Evolutionary conservation across 2,329 filamentous ascomycete genomes (phyloP), one percentile per base, ranked within the genome.

Genomic region (Colletotrichum graminicola): DNA sequence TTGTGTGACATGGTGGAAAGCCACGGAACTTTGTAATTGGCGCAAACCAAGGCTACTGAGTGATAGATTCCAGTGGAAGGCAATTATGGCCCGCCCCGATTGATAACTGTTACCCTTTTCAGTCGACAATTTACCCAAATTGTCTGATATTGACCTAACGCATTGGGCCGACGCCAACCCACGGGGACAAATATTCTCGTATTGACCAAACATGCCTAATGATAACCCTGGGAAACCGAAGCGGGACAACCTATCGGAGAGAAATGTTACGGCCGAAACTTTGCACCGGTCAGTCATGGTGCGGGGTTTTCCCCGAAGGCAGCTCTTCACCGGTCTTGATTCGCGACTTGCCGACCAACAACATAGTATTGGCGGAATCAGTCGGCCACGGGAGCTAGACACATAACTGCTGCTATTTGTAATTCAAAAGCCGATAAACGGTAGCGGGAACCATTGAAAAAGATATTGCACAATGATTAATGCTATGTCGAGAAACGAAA

Each of bases 381-480:
- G 12, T 10, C 18, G 11, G 18, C 10, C 32, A 36, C 5, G 54
- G 54, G 23, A 26, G 34, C 1, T 0, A 23, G 21, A 56, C 2
- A 23, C 12, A 23, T 12, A 2, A 3, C 2, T 39, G 18, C 34
- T 39, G 10, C 6, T 7, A 3, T 16, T 12, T 6, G 3, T 26
- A 11, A 12, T 18, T n/a, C 8, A 10, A 1, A n/a, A n/a, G 18
- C 21, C 2, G 34, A 16, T 5, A 1, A n/a, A 56, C 5, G 21
- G 5, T 16, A 3, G 5, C 2, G 6, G 10, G 1, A 3, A 3
- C n/a, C 2, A n/a, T 1, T 23, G 12, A 7, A 4, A 39, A 23
- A 56, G 32, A 16, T 7, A 16, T 7, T 1, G n/a, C 4, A n/a
- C 18, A 14, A 32, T 3, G 5, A 5, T 23, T 5, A n/a, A 21